Percentiles rank a stretch among this genome's conserved stretches.
These are phyloP conservation scores for Fusarium buharicum DNA, from an alignment of 2,329 filamentous ascomycete genomes.

Conservation along the genomic window DNA sequence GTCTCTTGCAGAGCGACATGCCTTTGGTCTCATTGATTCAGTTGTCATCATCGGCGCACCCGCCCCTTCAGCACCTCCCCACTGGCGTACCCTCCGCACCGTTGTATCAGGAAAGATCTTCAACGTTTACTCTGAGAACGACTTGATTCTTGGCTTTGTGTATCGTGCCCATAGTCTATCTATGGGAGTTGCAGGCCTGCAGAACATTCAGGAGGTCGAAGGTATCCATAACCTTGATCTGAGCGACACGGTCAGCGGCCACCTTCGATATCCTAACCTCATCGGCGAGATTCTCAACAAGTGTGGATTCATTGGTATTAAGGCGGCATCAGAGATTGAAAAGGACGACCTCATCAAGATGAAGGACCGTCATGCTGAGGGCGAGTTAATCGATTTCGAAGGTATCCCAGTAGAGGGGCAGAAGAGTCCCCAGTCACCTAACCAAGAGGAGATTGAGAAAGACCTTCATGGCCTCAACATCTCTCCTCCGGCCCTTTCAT, in stretches of 20 bases:
- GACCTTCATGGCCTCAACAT: conserved; percentile 47
- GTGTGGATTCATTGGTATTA: conserved; percentile 62
- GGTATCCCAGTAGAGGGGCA: conserved; percentile 23
- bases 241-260: conserved; percentile 63
- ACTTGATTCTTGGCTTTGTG: conserved; percentile 86
- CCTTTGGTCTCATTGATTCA: conserved; percentile 85
- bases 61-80: conserved; percentile 73
- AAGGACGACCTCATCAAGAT: conserved; percentile 63
- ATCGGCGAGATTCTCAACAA: conserved; percentile 62
- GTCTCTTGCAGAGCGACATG: conserved; percentile 77
- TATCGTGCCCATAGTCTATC: conserved; percentile 87
- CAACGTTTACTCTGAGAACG: conserved; percentile 89
- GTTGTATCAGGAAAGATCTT: conserved; percentile 85
- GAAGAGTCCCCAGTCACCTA: conserved; percentile 22
- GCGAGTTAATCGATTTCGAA: conserved; percentile 48
- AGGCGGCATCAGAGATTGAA: conserved; percentile 59
- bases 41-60: conserved; percentile 86
- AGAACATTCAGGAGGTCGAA: conserved; percentile 73
- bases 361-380: conserved; percentile 52
- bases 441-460: conserved; percentile 35
- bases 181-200: conserved; percentile 84
- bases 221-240: conserved; percentile 70
- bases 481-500: conserved; percentile 42
- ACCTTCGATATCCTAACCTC: conserved; percentile 63
- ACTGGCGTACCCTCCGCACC: conserved; percentile 81